phyloP scores from a whole-genome alignment of 768 basidiomycete genomes.

The Clathrus columnatus region DNA sequence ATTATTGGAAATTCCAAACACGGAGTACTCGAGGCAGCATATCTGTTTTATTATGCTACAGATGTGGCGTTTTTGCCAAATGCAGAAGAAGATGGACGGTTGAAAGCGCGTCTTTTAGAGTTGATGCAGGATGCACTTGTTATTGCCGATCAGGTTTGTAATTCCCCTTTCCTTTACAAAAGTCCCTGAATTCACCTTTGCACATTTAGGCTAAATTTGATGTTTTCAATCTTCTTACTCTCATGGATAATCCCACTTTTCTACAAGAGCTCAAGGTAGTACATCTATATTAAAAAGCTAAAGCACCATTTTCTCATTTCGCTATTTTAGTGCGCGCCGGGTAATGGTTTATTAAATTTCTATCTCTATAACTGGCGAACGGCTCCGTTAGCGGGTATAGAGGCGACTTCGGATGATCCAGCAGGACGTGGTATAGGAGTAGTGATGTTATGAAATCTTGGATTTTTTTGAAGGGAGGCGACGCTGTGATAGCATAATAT shows the following conservation, averaged over 20 bases:
- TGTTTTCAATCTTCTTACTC: constrained; percentile 89
- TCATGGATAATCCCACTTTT: constrained; percentile 89
- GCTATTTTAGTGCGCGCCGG: constrained; percentile 69
- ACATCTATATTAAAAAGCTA: background rate
- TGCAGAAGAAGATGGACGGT: constrained; percentile 47
- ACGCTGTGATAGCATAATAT: too few relatives aligned
- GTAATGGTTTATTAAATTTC: constrained; percentile 86
- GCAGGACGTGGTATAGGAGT: constrained; percentile 60
- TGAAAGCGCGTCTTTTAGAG: constrained; percentile 62
- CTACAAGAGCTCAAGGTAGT: constrained; percentile 74
- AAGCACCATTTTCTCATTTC: background rate
- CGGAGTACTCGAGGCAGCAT: constrained; percentile 79
- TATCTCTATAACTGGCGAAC: constrained; percentile 97
- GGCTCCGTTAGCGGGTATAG: constrained; percentile 63
- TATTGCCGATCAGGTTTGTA: constrained; percentile 54
- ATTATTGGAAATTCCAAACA: constrained; percentile 74
- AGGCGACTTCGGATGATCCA: constrained; percentile 35
- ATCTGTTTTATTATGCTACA: constrained; percentile 92
- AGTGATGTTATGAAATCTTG: constrained; percentile 97
- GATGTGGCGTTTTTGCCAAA: constrained; percentile 57
- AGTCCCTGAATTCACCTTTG: background rate
- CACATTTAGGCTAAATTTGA: constrained; percentile 70
- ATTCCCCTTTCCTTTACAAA: background rate
- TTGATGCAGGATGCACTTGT: constrained; percentile 76
- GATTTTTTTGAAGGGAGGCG: too few relatives aligned